phyloP scores from a whole-genome alignment of 2,329 filamentous ascomycete genomes.

The Rutstroemia sp. region DNA sequence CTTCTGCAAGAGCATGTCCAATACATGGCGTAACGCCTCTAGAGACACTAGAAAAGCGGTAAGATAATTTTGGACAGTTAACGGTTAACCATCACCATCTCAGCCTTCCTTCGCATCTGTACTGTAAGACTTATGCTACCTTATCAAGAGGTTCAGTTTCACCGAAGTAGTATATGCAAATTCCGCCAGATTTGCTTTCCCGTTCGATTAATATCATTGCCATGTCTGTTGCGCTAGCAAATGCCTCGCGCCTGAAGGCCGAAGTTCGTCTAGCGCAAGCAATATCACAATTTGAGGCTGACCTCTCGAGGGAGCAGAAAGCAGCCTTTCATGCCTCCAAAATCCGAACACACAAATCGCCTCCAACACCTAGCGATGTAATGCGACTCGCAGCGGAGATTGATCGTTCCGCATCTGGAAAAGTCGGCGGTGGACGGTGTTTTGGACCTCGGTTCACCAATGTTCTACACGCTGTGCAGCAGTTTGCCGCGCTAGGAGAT shows the following conservation, averaged over 20 bases:
- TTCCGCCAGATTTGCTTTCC: no score
- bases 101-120: neutral
- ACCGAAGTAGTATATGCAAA: neutral
- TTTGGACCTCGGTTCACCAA: constrained; percentile 37
- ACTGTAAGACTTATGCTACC: neutral
- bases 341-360: no score
- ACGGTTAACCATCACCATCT: neutral
- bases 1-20: neutral
- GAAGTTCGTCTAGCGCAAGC: no score
- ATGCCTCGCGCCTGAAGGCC: no score
- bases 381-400: no score
- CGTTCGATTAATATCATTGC: no score
- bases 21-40: neutral
- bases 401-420: no score
- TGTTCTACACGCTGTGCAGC: constrained; percentile 35
- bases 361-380: no score
- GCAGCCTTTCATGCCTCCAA: no score
- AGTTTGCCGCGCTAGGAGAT: constrained; percentile 38
- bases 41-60: neutral
- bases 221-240: no score
- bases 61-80: neutral
- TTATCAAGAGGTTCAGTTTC: neutral
- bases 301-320: no score
- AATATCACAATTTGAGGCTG: no score
- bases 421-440: constrained; percentile 21